Evolutionary conservation across 441 rosid species (phyloP), one percentile per base, ranked within the genome.

Genomic region (Populus trichocarpa): DNA sequence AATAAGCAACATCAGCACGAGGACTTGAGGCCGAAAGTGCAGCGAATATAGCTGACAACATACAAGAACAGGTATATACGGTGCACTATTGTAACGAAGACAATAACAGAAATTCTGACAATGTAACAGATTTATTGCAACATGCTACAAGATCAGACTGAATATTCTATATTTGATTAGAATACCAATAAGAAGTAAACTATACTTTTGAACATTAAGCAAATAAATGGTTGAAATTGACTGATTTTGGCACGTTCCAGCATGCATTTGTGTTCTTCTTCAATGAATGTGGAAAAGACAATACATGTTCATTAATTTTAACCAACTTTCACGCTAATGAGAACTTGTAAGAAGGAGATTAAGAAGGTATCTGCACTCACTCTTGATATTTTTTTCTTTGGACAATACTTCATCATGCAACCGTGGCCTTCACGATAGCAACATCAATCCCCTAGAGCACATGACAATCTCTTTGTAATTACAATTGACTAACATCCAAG

Each of bases 381-480:
- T 84, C 69, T 33, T 77, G 22, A 87, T 67, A 77, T 89, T 84
- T 77, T 82, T 84, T 75, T 87, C 89, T 80, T 84, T 88, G 33
- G 89, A 81, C 69, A 75, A 10, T 30, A 12, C 72, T 67, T 84
- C 86, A 46, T 73, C 85, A 72, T 84, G 90, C 33, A 69, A 76
- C 85, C 4, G 88, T 89, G 73, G 92, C 90, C 79, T 87, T 85
- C 6, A 89, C 82, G 76, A 87, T 84, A n/a, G 90, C 92, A 66
- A 89, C 72, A 71, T 89, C 87, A 59, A 87, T 32, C 16, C 13
- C 78, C 89, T 86, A 70, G 2, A 74, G 50, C 22, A 63, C 74
- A 75, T 69, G 28, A 69, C 30, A 22, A 64, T 72, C 79, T 64
- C n/a, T 2, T 8, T 35, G 35, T 32, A 6, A 79, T 30, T 30